A percentile compares a stretch with the other conserved stretches of the same genome.
These are phyloP conservation scores for Coelastrella sp. DNA, from an alignment of 139 green algal species.

Conservation along the genomic window DNA sequence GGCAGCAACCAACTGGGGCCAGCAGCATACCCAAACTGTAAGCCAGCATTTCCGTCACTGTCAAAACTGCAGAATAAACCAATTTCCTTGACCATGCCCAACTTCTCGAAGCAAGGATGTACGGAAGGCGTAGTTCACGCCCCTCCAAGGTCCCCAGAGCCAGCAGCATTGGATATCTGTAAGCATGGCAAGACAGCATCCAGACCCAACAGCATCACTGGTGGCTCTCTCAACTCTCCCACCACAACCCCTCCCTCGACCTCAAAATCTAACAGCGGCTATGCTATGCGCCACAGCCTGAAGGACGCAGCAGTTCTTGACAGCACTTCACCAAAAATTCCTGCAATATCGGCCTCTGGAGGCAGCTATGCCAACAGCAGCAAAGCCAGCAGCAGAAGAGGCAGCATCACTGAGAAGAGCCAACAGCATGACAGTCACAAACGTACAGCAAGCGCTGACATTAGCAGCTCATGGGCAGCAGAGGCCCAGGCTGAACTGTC, in stretches of 20 bases:
- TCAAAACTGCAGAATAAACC: no score
- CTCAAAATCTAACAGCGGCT: background rate
- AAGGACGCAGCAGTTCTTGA: background rate
- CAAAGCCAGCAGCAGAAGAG: conserved; percentile 8
- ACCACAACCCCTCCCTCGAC: background rate
- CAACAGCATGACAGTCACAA: background rate
- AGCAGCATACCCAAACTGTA: no score
- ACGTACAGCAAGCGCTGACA: background rate
- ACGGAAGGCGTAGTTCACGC: no score
- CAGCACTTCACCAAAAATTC: background rate
- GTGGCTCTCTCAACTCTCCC: background rate
- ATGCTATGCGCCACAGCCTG: background rate
- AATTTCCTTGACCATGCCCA: no score
- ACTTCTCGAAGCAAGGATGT: no score
- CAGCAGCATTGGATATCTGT: background rate
- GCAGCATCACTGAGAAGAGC: conserved; percentile 6
- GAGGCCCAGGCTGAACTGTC: background rate
- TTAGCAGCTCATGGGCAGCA: background rate
- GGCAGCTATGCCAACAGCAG: conserved; percentile 10
- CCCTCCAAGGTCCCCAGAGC: background rate
- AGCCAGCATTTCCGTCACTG: no score
- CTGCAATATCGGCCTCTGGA: background rate
- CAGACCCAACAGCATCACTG: background rate
- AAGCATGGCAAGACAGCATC: background rate
- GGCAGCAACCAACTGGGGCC: no score